phyloP scores from a whole-genome alignment of 2,329 filamentous ascomycete species.

The Colletotrichum simmondsii region DNA sequence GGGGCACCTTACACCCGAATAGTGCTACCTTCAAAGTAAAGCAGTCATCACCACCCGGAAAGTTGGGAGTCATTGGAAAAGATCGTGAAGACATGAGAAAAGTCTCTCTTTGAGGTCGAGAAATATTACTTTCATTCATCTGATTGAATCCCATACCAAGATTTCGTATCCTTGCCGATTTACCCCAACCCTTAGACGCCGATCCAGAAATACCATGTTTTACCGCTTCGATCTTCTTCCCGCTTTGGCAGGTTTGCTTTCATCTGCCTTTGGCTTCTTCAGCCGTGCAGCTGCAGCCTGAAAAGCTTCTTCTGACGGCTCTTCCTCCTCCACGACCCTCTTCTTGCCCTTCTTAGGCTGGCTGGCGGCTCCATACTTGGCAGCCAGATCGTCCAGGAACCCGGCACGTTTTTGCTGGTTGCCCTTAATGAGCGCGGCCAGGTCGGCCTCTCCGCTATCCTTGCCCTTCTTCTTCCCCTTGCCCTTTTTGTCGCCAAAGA shows the following conservation, averaged over 20 bases:
- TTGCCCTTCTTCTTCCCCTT: slow-evolving; percentile 51
- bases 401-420: slow-evolving; percentile 73
- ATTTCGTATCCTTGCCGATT: background rate
- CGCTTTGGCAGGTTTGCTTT: slow-evolving; percentile 19
- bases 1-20: no score
- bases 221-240: slow-evolving; percentile 23
- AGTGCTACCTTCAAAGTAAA: background rate
- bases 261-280: slow-evolving; percentile 46
- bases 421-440: slow-evolving; percentile 81
- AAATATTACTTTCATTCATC: background rate
- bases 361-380: slow-evolving; percentile 72
- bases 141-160: slow-evolving; percentile 2
- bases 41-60: background rate
- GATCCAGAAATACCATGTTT: background rate
- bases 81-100: background rate
- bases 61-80: background rate
- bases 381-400: slow-evolving; percentile 80
- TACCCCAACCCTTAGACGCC: slow-evolving; percentile 13
- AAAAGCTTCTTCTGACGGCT: slow-evolving; percentile 71
- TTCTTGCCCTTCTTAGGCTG: slow-evolving; percentile 64
- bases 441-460: slow-evolving; percentile 58
- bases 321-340: slow-evolving; percentile 69
- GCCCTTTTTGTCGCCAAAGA: slow-evolving; percentile 64
- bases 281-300: slow-evolving; percentile 65
- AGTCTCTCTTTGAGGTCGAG: background rate